Conservation (phyloP, 2,329 filamentous ascomycete species). For the Plenodomus biglobosus region DNA sequence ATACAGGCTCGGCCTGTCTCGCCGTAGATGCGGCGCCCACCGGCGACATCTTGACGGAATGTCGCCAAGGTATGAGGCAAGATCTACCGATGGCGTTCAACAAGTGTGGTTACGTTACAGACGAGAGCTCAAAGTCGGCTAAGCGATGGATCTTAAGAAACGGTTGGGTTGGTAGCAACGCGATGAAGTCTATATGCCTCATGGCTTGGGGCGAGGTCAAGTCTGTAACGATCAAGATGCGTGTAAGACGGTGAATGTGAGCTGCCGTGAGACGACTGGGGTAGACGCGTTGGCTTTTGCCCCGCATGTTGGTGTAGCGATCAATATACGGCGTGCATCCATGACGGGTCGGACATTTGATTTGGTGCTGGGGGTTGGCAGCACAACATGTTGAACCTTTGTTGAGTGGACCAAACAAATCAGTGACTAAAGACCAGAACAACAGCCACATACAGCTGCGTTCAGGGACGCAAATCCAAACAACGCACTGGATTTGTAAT, state of each 20-base stretch:
- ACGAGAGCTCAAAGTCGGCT: background rate
- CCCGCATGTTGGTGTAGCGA: slow-evolving; percentile 14
- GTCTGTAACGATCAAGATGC: slow-evolving; percentile 6
- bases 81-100: background rate
- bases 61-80: background rate
- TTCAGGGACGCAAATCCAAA: background rate
- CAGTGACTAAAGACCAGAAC: too few species aligned
- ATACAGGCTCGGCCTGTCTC: slow-evolving; percentile 41
- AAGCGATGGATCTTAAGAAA: background rate
- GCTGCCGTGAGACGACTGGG: slow-evolving; percentile 1
- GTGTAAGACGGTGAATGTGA: slow-evolving; percentile 5
- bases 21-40: slow-evolving; percentile 15
- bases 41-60: slow-evolving; percentile 17
- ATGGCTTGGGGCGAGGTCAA: slow-evolving; percentile 3
- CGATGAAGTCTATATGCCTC: slow-evolving; percentile 11
- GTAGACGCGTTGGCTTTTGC: slow-evolving; percentile 8
- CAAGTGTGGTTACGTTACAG: background rate
- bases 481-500: background rate
- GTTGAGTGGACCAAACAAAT: too few species aligned
- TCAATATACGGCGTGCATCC: background rate
- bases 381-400: too few species aligned
- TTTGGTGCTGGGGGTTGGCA: too few species aligned
- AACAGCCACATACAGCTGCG: too few species aligned
- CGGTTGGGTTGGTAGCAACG: slow-evolving; percentile 5
- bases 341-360: slow-evolving; percentile 1